These are phyloP conservation scores for Limonium bicolor DNA, from an alignment of 148 eudicot genomes.

Conservation along the genomic window DNA sequence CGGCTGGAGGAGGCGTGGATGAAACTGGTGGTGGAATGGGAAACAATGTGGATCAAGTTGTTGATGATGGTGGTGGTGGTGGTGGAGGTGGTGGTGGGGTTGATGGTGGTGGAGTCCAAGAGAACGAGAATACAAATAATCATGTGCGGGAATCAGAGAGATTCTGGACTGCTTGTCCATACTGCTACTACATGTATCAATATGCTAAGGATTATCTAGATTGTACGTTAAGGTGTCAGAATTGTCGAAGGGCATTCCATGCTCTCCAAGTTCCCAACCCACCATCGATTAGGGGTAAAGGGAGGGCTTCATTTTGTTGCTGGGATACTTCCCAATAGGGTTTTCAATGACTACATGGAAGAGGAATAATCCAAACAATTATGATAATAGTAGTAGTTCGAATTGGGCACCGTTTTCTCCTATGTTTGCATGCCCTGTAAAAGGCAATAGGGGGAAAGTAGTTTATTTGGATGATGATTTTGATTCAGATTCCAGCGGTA, in stretches of 20 bases:
- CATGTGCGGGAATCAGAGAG: conserved; percentile 11
- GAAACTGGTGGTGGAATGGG: conserved; percentile 6
- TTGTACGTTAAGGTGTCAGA: conserved; percentile 65
- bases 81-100: conserved; percentile 6
- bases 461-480: conserved; percentile 11
- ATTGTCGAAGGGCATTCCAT: conserved; percentile 73
- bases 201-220: conserved; percentile 42
- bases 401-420: conserved; percentile 62
- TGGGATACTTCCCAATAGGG: conserved; percentile 86
- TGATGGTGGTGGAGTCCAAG: conserved; percentile 6
- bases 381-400: conserved; percentile 17
- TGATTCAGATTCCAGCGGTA: conserved; percentile 34
- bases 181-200: conserved; percentile 65
- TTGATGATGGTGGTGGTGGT: conserved; percentile 5
- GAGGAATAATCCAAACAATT: conserved; percentile 14
- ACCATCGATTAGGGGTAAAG: conserved; percentile 17
- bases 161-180: conserved; percentile 92
- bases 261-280: conserved; percentile 44
- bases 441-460: conserved; percentile 6
- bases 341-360: conserved; percentile 47
- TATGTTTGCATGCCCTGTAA: conserved; percentile 29
- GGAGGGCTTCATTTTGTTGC: conserved; percentile 34
- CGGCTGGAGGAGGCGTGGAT: neutral
- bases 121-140: neutral
- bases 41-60: conserved; percentile 1